Evolutionary conservation across 352 stramenopile genomes (phyloP).

Genomic region (Elongisporangium anandrum): DNA sequence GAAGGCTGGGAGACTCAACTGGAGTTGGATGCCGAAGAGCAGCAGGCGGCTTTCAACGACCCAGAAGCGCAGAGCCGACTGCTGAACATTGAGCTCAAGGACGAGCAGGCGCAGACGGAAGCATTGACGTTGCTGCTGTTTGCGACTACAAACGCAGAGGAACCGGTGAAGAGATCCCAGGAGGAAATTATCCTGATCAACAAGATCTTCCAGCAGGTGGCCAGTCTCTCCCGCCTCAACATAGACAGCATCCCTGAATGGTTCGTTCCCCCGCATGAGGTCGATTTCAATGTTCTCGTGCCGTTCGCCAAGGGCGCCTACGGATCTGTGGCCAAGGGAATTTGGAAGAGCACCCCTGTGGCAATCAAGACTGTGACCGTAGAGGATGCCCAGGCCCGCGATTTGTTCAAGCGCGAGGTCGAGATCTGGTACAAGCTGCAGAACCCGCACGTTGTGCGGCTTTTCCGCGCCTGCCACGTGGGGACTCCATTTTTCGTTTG

Average conservation of each 20-base stretch:
- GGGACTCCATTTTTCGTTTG: slow-evolving; percentile 18
- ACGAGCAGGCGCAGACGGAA: not conserved
- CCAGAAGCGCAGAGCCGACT: slow-evolving; percentile 5
- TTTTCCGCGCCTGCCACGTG: slow-evolving; percentile 21
- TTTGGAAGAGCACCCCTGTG: slow-evolving; percentile 20
- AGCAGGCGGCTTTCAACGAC: slow-evolving; percentile 7
- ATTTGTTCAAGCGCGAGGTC: slow-evolving; percentile 15
- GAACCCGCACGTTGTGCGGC: slow-evolving; percentile 21
- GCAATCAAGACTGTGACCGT: slow-evolving; percentile 26
- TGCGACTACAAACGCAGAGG: not conserved
- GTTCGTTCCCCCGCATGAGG: slow-evolving; percentile 20
- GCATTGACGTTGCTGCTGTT: not conserved
- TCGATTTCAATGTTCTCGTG: slow-evolving; percentile 12
- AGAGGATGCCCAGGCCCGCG: slow-evolving; percentile 10
- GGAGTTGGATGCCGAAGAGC: slow-evolving; percentile 2
- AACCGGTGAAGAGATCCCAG: not conserved
- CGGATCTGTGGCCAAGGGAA: slow-evolving; percentile 20
- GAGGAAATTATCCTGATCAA: slow-evolving; percentile 17
- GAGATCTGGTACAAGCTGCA: slow-evolving; percentile 20
- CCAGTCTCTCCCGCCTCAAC: slow-evolving; percentile 10
- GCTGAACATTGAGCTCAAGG: slow-evolving; percentile 1
- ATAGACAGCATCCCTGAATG: slow-evolving; percentile 9
- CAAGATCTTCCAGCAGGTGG: slow-evolving; percentile 9
- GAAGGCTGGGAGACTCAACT: slow-evolving; percentile 12
- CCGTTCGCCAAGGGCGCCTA: slow-evolving; percentile 25